These are phyloP conservation scores for Helichrysum umbraculigerum DNA, from an alignment of 129 eudicot species.

Conservation along the genomic window DNA sequence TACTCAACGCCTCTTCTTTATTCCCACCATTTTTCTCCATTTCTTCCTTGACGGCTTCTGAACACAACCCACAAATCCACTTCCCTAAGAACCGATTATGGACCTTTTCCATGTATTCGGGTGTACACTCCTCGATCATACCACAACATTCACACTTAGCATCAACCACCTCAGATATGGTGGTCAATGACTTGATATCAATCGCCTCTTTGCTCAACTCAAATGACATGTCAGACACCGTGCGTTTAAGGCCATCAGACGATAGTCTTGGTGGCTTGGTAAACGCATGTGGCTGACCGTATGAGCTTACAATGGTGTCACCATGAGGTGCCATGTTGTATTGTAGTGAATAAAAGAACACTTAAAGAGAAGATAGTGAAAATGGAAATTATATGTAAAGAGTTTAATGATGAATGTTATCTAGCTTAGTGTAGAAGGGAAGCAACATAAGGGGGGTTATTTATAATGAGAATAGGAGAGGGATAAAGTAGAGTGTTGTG, in stretches of 20 bases:
- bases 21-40: constrained; percentile 75
- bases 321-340: constrained; percentile 60
- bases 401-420: constrained; percentile 25
- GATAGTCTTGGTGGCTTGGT: constrained; percentile 56
- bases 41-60: constrained; percentile 79
- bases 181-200: constrained; percentile 33
- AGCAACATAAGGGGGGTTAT: constrained; percentile 30
- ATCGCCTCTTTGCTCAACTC: constrained; percentile 49
- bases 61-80: constrained; percentile 79
- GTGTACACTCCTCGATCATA: constrained; percentile 75
- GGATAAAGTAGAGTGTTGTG: constrained; percentile 36
- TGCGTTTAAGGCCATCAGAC: constrained; percentile 54
- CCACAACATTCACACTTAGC: constrained; percentile 84
- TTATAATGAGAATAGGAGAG: constrained; percentile 36
- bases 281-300: constrained; percentile 22
- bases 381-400: constrained; percentile 16
- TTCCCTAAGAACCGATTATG: constrained; percentile 57
- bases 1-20: constrained; percentile 54
- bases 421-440: constrained; percentile 41
- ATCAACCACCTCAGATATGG: constrained; percentile 65
- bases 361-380: constrained; percentile 4
- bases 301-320: constrained; percentile 34
- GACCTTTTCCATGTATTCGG: constrained; percentile 57
- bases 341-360: neutral
- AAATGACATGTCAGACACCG: constrained; percentile 62